Conservation (phyloP, 148 eudicot genomes). For the Camellia japonica region DNA sequence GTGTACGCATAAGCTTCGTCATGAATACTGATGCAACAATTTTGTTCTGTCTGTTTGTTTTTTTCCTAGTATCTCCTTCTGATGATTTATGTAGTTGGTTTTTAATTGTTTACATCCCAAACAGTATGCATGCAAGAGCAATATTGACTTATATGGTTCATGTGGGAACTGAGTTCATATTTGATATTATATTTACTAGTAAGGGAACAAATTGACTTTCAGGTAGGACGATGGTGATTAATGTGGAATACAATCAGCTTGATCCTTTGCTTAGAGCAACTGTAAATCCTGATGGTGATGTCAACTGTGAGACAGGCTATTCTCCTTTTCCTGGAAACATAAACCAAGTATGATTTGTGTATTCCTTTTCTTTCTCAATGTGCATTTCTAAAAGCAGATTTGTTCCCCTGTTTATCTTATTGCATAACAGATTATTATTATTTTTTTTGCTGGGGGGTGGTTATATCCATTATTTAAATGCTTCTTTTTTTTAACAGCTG, state of each 20-base stretch:
- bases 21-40: neutral
- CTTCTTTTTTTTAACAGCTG: neutral
- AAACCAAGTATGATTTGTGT: constrained; percentile 61
- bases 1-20: neutral
- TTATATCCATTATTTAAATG: neutral
- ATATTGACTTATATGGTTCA: neutral
- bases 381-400: constrained; percentile 2
- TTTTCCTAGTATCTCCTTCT: neutral
- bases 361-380: neutral
- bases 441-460: no score
- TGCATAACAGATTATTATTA: no score
- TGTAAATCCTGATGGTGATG: constrained; percentile 89
- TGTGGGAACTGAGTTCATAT: neutral
- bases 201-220: constrained; percentile 14
- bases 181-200: constrained; percentile 9
- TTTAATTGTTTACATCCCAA: neutral
- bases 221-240: constrained; percentile 96
- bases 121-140: neutral
- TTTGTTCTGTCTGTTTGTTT: neutral
- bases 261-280: constrained; percentile 95
- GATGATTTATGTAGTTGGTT: neutral
- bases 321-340: constrained; percentile 99
- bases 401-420: constrained; percentile 1
- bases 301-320: constrained; percentile 85
- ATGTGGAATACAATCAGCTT: constrained; percentile 98